Base-by-base conservation (phyloP, 2,329 filamentous ascomycete genomes). In the Phyllosticta citribraziliensis region DNA sequence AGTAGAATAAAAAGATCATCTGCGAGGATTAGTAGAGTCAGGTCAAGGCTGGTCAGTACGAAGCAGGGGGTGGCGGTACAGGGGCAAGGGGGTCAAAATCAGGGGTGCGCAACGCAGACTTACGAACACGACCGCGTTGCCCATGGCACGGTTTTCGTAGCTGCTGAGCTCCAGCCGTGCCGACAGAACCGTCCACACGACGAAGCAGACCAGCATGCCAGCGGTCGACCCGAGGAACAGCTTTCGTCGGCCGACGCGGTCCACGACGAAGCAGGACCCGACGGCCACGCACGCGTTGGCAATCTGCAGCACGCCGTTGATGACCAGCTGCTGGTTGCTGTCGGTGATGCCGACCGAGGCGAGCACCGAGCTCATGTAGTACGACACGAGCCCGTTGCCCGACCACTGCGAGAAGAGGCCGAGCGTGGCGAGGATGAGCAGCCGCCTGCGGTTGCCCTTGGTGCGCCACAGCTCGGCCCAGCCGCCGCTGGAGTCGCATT, bases 321-420 rank as follows among this genome's bases (percentile, higher is more conserved):
- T 69, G 66, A 76, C 69, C 47, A 69, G 66, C 64, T 70, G 65
- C 57, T 66, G 66, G 30, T 70, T 69, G 17, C 56, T 76, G 54
- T 79, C 74, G 1, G 67, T 81, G 67, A 88, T 86, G 53, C 84
- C 85, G 56, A 84, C 84, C 56, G 80, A 80, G 51, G 79, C 74
- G 72, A 86, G 86, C 65, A 88, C 79, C 61, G 80, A 76, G 63
- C 84, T 82, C 67, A 85, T 83, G 70, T 88, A 88, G 73, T 88
- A 87, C 64, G 80, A 84, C 68, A 88, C 83, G 1, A 88, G 74
- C 19, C 83, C 84, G 68, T 88, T 88, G 53, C 86, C 85, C 58
- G 81, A 84, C 74, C 86, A 88, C 72, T 88, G 85, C 1, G 84
- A 86, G 68, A 88, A 86, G 66, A 88, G 73, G 67, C 84, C 85